These are phyloP conservation scores for Epichloe elymi DNA, from an alignment of 2,329 filamentous ascomycete species.

Conservation along the genomic window DNA sequence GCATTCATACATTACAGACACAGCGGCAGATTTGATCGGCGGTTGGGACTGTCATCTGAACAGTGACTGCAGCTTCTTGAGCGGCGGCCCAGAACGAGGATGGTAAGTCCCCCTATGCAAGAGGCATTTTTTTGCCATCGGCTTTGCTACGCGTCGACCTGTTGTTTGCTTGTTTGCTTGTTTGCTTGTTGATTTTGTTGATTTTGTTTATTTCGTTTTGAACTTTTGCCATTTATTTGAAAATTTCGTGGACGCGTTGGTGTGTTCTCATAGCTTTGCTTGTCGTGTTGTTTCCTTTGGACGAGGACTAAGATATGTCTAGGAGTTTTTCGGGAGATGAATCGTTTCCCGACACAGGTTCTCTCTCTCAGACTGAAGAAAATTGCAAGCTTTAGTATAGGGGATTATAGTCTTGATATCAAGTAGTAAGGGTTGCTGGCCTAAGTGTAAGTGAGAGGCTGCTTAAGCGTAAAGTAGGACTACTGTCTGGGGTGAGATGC, in stretches of 20 bases:
- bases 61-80: constrained; percentile 75
- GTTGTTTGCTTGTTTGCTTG: background rate
- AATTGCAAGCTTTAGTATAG: constrained; percentile 18
- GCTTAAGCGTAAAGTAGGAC: no score
- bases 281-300: background rate
- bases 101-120: constrained; percentile 45
- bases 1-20: constrained; percentile 2
- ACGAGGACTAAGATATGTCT: constrained; percentile 9
- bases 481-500: no score
- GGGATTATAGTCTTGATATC: no score
- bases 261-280: constrained; percentile 1
- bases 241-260: constrained; percentile 3
- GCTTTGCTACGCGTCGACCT: background rate
- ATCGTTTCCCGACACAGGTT: constrained; percentile 32
- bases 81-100: constrained; percentile 69
- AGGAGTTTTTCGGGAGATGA: constrained; percentile 44
- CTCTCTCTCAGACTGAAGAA: constrained; percentile 17
- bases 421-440: no score
- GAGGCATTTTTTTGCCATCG: background rate
- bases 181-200: background rate
- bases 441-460: no score
- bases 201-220: background rate
- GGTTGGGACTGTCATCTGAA: constrained; percentile 72
- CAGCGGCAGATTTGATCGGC: constrained; percentile 30
- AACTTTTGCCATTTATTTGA: background rate